Evolutionary conservation across 169 alveolate genomes (phyloP).

Genomic region (Besnoitia besnoiti): DNA sequence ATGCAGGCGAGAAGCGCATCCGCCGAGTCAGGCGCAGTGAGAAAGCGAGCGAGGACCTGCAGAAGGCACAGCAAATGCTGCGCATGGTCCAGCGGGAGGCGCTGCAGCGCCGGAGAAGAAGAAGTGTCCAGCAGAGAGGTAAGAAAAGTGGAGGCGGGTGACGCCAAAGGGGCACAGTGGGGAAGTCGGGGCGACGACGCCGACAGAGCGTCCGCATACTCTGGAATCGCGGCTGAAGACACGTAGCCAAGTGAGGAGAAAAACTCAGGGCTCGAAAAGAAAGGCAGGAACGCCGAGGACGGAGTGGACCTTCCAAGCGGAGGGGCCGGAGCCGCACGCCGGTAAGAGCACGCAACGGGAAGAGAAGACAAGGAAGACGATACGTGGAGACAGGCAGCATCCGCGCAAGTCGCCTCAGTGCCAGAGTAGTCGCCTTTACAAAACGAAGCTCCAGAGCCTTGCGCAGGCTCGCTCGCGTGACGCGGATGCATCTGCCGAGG

Average conservation of each 20-base stretch:
- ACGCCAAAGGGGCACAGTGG: not conserved
- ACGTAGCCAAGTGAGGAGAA: not conserved
- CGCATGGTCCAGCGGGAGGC: slow-evolving; percentile 38
- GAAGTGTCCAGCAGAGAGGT: not conserved
- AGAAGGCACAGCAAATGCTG: slow-evolving; percentile 62
- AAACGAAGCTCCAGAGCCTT: no score
- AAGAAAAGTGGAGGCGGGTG: not conserved
- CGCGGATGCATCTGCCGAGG: not conserved
- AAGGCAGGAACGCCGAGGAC: not conserved
- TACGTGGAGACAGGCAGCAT: no score
- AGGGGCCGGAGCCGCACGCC: no score
- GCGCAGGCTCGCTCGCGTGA: no score
- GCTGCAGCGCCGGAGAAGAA: slow-evolving; percentile 51
- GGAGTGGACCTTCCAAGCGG: not conserved
- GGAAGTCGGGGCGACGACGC: not conserved
- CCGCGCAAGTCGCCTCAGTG: no score
- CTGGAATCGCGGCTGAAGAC: not conserved
- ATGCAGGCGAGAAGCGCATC: not conserved
- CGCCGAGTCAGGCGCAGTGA: not conserved
- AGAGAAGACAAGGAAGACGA: no score
- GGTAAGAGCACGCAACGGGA: no score
- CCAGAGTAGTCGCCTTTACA: no score
- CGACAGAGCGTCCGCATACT: not conserved
- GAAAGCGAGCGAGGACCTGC: slow-evolving; percentile 59
- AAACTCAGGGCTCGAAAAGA: not conserved